Conservation (phyloP, 371 early-diverging fungal species). For the Mucor irregularis region DNA sequence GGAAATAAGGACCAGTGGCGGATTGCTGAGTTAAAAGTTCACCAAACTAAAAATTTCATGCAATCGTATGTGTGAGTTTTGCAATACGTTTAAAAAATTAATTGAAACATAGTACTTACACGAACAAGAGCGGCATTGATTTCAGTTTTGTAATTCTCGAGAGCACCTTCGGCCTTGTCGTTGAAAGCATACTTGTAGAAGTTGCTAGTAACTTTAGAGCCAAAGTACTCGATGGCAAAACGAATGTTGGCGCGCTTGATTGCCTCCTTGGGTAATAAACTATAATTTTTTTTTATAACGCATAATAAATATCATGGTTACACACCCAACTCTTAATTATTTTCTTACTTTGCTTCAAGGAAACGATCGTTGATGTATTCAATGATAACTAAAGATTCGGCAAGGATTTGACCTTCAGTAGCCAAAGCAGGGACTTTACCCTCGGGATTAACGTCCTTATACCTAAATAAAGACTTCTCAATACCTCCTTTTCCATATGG, state of each 20-base stretch:
- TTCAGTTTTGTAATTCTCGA: constrained; percentile 17
- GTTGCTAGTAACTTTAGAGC: constrained; percentile 31
- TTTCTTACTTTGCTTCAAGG: constrained; percentile 48
- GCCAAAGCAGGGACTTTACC: constrained; percentile 53
- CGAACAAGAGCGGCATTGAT: constrained; percentile 23
- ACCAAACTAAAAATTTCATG: constrained; percentile 29
- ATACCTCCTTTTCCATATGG: too few relatives aligned
- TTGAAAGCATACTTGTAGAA: constrained; percentile 31
- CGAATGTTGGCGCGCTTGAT: constrained; percentile 48
- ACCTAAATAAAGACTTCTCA: constrained; percentile 14
- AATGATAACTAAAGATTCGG: constrained; percentile 54
- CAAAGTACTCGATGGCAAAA: constrained; percentile 59
- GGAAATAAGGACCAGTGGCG: constrained; percentile 62
- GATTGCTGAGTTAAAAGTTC: constrained; percentile 48
- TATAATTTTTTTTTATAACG: constrained; percentile 6
- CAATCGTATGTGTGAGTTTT: background rate
- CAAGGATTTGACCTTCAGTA: constrained; percentile 36
- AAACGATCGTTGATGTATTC: constrained; percentile 52
- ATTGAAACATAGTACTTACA: constrained; percentile 26
- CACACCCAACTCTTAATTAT: background rate
- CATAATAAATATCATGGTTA: background rate
- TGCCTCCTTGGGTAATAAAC: constrained; percentile 45
- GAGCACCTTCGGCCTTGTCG: constrained; percentile 25
- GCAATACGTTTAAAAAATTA: background rate
- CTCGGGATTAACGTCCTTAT: constrained; percentile 51